Base-by-base conservation (phyloP, 768 basidiomycete species). In the Pulveroboletus frians region DNA sequence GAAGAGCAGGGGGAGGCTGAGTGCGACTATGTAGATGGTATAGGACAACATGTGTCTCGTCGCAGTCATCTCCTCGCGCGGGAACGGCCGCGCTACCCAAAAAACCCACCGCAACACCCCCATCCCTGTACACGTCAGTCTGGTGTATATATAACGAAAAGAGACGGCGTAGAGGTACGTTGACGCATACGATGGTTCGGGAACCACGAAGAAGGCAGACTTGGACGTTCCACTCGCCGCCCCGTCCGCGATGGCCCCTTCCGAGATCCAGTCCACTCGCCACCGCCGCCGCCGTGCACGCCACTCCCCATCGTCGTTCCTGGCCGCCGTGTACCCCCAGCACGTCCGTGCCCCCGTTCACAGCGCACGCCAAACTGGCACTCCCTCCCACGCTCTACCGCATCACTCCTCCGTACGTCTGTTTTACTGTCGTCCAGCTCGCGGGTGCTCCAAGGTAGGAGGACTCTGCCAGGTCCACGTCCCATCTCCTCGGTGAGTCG, bases 1-100 rank as follows among this genome's bases (percentile, higher is more conserved):
- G 39, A 68, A 55, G 50, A 66, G 43, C 29, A 67, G 39, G 7
- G 71, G 67, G 27, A 75, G 41, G 20, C 50, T 55, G 45, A 74
- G 50, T 14, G 59, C 54, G 50, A 75, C 49, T 0, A 55, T 61
- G 57, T 63, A 69, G 54, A 70, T 51, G 52, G 63, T 48, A 52
- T 61, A 49, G 2, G 53, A 53, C 5, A 20, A 13, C 51, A 52
- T 52, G 15, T 38, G 40, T 48, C 31, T 29, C 23, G 44, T 32
- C 41, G 20, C 20, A 34, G 46, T 49, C 48, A 49, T 47, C 46
- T 39, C 32, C 38, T 23, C 1, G 39, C 4, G 29, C 58, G 61
- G 61, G 1, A 58, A 44, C 9, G 56, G 37, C 59, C 59, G 59
- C 5, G 17, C 18, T 26, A 6, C 5, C 2, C 2, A 3, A 26